Evolutionary conservation across 805 yeast species (phyloP).

Genomic region (Saccharomycopsis sp.): DNA sequence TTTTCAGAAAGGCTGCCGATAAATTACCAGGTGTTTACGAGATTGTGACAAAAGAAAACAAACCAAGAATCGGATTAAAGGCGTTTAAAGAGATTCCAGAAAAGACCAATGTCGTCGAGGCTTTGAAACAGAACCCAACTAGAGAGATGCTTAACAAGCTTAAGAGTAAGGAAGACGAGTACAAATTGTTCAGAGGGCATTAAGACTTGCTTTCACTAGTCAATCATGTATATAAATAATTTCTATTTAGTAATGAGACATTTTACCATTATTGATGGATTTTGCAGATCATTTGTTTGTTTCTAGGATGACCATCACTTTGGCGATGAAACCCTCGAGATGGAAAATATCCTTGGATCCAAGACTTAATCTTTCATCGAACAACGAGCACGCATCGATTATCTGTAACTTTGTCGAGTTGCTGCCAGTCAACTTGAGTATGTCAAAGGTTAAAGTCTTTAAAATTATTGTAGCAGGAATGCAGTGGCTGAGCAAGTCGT

Average conservation of each 20-base stretch:
- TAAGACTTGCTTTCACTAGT: not conserved
- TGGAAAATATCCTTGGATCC: conserved; percentile 92
- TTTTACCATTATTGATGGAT: not conserved
- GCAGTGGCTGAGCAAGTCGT: conserved; percentile 87
- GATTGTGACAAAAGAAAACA: conserved; percentile 57
- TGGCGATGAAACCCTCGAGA: conserved; percentile 89
- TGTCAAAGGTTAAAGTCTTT: conserved; percentile 48
- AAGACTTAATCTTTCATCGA: conserved; percentile 79
- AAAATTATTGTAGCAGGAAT: conserved; percentile 83
- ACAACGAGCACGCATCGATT: conserved; percentile 54
- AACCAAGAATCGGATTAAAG: conserved; percentile 67
- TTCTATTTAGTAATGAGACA: conserved; percentile 5
- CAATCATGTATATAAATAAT: not conserved
- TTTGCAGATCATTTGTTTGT: conserved; percentile 21
- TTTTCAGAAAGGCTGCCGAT: conserved; percentile 79
- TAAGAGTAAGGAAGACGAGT: conserved; percentile 44
- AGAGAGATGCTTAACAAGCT: conserved; percentile 52
- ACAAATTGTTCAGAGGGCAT: conserved; percentile 56
- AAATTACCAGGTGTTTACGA: conserved; percentile 92
- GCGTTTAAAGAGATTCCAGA: conserved; percentile 34
- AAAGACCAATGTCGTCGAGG: conserved; percentile 32
- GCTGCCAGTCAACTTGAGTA: conserved; percentile 31
- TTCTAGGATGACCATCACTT: conserved; percentile 73
- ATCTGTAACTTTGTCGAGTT: conserved; percentile 36
- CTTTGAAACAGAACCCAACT: conserved; percentile 54